Evolutionary conservation across 495 filamentous ascomycete genomes (phyloP), one percentile per base, ranked within the genome.

Genomic region (Hyaloscypha hepaticicola): DNA sequence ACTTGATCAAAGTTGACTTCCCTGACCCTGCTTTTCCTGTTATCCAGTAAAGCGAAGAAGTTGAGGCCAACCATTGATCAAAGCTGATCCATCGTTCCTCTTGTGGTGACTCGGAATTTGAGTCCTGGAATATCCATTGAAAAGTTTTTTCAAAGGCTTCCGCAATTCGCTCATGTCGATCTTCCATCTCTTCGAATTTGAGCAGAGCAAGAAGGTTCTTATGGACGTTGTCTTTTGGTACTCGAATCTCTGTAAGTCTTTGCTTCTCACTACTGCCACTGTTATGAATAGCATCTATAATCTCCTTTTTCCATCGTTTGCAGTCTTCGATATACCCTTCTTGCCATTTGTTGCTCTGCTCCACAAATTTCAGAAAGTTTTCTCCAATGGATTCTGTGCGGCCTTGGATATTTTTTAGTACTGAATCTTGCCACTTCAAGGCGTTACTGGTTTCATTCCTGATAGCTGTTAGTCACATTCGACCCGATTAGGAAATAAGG

Each of bases 121-220:
- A n/a, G 21, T 16, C 25, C 5, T 29, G 2, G 53, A 57, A 57
- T n/a, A 28, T 28, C 26, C 53, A 57, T 28, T 57, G 25, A n/a
- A 33, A 57, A 14, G 53, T 29, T 31, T 57, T 14, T 19, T 57
- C 25, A 22, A 4, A 33, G 6, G 26, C 53, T 52, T 52, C 50
- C 5, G 50, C 50, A 52, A 52, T 52, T 16, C 50, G 6, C n/a
- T 52, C 50, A 52, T 52, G 50, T 5, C 50, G 50, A 16, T 52
- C 50, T 8, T 9, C n/a, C 50, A 52, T 52, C 38, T 41, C 38
- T 41, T 41, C 38, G 12, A 41, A 52, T 52, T 52, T 3, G 3
- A 25, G 25, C 3, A 52, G 50, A 4, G 7, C n/a, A 52, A 52
- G 4, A 6, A 41, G 38, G 8, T 41, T 52, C 50, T 24, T 21